phyloP scores from a whole-genome alignment of 2,329 filamentous ascomycete genomes.

The Alternaria triticina region DNA sequence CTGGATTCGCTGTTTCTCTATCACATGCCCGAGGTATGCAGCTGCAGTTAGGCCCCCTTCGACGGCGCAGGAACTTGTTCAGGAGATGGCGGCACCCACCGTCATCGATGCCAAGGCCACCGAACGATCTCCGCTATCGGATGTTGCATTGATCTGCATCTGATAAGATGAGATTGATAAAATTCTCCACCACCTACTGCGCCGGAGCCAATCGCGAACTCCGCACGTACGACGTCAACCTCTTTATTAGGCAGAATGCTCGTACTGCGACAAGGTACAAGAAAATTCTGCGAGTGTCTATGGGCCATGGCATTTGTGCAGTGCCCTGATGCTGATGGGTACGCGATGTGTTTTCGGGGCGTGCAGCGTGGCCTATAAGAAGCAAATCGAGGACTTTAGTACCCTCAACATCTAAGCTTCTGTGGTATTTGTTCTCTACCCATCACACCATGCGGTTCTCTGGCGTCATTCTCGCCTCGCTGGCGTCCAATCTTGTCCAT shows the following conservation, averaged over 20 bases:
- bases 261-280: slow-evolving; percentile 1
- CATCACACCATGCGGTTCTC: neutral
- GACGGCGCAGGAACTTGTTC: neutral
- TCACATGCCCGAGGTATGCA: neutral
- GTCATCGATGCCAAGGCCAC: neutral
- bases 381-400: neutral
- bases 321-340: neutral
- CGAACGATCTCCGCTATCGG: neutral
- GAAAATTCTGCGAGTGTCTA: neutral
- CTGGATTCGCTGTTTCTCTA: neutral
- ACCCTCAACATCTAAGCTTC: neutral
- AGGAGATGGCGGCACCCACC: neutral
- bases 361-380: neutral
- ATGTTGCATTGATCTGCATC: slow-evolving; percentile 1
- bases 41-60: neutral
- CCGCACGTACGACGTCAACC: neutral
- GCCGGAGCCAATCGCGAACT: neutral
- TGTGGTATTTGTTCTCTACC: neutral
- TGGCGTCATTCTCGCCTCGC: neutral
- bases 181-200: neutral
- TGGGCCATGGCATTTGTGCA: neutral
- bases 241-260: neutral
- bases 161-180: slow-evolving; percentile 5
- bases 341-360: neutral
- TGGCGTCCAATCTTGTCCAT: neutral